phyloP scores from a whole-genome alignment of 139 green algal species.

The Microglena sp. region DNA sequence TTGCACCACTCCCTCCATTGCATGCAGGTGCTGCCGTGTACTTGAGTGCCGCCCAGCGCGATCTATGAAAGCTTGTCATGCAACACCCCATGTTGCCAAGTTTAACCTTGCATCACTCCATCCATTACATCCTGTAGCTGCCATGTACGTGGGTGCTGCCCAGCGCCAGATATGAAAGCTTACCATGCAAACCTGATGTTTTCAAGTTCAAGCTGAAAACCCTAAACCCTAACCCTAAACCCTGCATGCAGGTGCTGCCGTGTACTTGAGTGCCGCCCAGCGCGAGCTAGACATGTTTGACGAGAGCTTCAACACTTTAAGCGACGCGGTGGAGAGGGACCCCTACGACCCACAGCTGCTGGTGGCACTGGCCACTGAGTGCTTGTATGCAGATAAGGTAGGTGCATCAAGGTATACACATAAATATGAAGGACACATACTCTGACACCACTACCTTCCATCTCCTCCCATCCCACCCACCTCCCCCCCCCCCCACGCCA shows the following conservation, averaged over 20 bases:
- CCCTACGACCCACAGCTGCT: slow-evolving; percentile 18
- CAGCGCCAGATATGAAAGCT: no score
- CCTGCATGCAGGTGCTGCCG: neutral
- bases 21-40: no score
- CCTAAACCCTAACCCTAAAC: neutral
- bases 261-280: slow-evolving; percentile 7
- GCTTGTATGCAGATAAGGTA: slow-evolving; percentile 24
- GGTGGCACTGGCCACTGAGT: slow-evolving; percentile 28
- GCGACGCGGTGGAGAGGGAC: slow-evolving; percentile 6
- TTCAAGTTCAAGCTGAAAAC: neutral
- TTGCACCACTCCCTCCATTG: no score
- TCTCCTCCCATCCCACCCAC: no score
- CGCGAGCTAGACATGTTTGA: slow-evolving; percentile 24
- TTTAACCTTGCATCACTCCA: neutral
- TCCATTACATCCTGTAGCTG: neutral
- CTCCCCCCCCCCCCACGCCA: no score
- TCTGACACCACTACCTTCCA: no score
- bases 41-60: no score
- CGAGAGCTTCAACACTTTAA: slow-evolving; percentile 15
- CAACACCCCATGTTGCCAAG: neutral
- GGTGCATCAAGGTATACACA: no score
- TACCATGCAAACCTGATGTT: no score
- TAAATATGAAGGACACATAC: no score
- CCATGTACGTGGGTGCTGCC: neutral
- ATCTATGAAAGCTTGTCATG: no score